Percentiles rank a stretch among this genome's conserved stretches.
These are phyloP conservation scores for Alternaria solani DNA, from an alignment of 2,329 filamentous ascomycete species.

Conservation along the genomic window DNA sequence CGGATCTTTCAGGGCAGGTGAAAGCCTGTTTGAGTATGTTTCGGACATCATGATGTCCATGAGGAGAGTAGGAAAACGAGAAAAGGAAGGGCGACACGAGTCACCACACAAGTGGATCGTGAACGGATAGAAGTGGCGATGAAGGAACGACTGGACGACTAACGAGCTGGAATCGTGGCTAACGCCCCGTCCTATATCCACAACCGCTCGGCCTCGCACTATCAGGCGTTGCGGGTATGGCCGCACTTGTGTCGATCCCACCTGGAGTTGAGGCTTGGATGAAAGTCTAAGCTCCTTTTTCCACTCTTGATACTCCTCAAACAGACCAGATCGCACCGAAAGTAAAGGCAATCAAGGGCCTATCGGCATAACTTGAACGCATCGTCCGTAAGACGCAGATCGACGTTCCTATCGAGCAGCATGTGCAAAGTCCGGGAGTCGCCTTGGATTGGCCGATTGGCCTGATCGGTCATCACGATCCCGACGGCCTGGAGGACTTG, in stretches of 20 bases:
- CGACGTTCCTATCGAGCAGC: not conserved
- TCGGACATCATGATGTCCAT: conserved; percentile 10
- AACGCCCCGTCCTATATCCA: conserved; percentile 4
- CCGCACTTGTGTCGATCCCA: conserved; percentile 4
- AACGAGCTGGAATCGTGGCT: not conserved
- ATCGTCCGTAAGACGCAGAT: not conserved
- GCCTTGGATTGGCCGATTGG: not conserved
- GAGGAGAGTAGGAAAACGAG: not conserved
- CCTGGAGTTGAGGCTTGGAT: not conserved
- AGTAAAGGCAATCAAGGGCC: not conserved
- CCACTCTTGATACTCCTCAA: not conserved
- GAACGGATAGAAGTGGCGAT: not conserved
- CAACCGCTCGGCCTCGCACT: not conserved
- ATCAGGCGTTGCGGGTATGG: conserved; percentile 2
- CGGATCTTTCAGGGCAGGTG: conserved; percentile 7
- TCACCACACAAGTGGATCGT: conserved; percentile 7
- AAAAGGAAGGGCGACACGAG: conserved; percentile 1
- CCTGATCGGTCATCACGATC: not conserved
- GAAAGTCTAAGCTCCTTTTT: conserved; percentile 5
- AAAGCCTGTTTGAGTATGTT: conserved; percentile 11
- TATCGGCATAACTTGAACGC: not conserved
- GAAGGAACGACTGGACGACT: conserved; percentile 1
- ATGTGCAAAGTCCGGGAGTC: not conserved
- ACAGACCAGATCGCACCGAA: not conserved
- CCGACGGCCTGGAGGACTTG: not conserved